Evolutionary conservation across 2,329 filamentous ascomycete species (phyloP), one percentile per base, ranked within the genome.

Genomic region (Fusarium luffae): DNA sequence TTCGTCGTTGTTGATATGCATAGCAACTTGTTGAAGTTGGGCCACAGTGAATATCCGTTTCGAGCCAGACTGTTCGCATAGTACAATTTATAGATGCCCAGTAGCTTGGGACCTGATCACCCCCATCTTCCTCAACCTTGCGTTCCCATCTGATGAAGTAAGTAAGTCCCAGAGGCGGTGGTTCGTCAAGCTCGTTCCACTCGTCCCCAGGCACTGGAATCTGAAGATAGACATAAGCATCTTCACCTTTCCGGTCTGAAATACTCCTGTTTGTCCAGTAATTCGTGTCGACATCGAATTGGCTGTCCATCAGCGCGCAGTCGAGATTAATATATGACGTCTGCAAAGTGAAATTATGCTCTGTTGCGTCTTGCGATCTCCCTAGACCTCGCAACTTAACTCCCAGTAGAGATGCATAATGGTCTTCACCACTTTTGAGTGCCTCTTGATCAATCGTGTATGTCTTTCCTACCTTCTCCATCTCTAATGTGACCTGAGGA

Each of bases 1-100:
- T 2, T 0, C 32, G 21, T 1, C 43, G 25, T 16, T 60, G 54
- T 4, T 42, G 34, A 3, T 56, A 23, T 0, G 54, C 34, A 7
- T 42, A 12, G 4, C 34, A 58, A 3, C 12, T 32, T 5, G 8
- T 34, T 21, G 34, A 2, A 7, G 1, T 21, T 2, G 54, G 27
- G 6, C 54, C 58, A 4, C 58, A 50, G 2, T 42, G 34, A 16
- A 60, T 19, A 4, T 56, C 28, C 7, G 54, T 49, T 5, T 49
- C 34, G 5, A 49, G 14, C 5, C 28, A 59, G 5, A 59, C 13
- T 1, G 44, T 11, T 13, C 7, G 43, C 28, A 47, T 37, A 3
- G 16, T 18, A 10, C 58, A 59, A 16, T 57, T 54, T 1, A 54
- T 32, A 11, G 25, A 23, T 23, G 41, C 6, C 40, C 40, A 42